These are phyloP conservation scores for Botryotinia narcissicola DNA, from an alignment of 2,329 filamentous ascomycete genomes.

Conservation along the genomic window DNA sequence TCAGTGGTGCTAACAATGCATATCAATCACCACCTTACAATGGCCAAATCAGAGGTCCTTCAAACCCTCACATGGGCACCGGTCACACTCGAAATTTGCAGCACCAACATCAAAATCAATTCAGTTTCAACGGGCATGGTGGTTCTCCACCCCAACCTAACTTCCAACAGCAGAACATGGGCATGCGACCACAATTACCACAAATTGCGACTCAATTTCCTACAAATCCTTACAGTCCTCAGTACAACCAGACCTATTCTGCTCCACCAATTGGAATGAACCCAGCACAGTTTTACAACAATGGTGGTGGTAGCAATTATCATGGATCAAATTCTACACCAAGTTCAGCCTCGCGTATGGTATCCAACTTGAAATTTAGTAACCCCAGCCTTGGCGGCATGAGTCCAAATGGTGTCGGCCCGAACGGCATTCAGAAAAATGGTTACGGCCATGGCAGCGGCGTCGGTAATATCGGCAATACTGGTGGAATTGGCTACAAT, in stretches of 20 bases:
- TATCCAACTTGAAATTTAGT: neutral
- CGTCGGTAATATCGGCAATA: neutral
- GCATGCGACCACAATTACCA: conserved; percentile 12
- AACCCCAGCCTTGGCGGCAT: conserved; percentile 6
- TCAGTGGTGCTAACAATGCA: neutral
- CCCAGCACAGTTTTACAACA: conserved; percentile 4
- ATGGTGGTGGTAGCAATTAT: neutral
- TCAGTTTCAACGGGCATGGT: neutral
- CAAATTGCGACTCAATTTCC: conserved; percentile 7
- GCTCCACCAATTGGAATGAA: conserved; percentile 7
- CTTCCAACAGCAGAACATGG: conserved; percentile 10
- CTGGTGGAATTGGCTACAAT: neutral
- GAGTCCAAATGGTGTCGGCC: neutral
- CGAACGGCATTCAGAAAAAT: neutral
- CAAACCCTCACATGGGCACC: neutral
- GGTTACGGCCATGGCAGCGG: neutral
- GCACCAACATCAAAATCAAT: conserved; percentile 3
- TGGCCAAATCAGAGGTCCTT: neutral
- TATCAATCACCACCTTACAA: conserved; percentile 9
- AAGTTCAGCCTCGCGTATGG: neutral
- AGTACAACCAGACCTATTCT: conserved; percentile 10
- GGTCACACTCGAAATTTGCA: neutral
- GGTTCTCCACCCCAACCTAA: neutral
- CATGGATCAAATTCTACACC: neutral
- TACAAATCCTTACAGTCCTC: neutral